Base-by-base conservation (phyloP, 352 stramenopile species). In the Pythium utonaiense region DNA sequence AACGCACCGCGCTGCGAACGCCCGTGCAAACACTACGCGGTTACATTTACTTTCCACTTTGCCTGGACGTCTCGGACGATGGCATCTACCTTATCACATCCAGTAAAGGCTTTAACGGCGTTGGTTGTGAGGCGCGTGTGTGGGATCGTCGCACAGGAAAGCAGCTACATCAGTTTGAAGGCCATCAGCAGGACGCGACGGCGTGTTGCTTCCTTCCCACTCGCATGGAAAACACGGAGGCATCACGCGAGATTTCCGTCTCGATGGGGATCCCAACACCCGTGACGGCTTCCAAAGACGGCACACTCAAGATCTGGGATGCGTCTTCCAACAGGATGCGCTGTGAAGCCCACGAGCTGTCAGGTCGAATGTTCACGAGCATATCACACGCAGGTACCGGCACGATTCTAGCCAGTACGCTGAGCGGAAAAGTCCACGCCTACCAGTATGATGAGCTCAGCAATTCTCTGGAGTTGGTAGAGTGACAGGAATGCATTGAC, bases 41-140 rank as follows among this genome's bases (percentile, higher is more conserved):
- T 27, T 93, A 88, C 60, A 69, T 93, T 24, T 91, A 95, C 68
- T 94, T 94, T 54, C 79, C 86, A 0, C 64, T 93, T 14, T 76
- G 79, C 22, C 69, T 95, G 55, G 78, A 84, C 19, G 57, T 83
- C 19, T 76, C 77, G 0, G 4, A 52, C 12, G 77, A 89, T 25
- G 75, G 63, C 3, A 71, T 71, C 4, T 89, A 91, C 56, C 21
- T 95, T 10, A 47, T 93, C 28, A 94, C 86, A 3, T 91, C 83
- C 3, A 95, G 86, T 58, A 95, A 94, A 63, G 86, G 86, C 0
- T 93, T 93, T 57, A 95, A 88, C 45, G 80, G 84, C 10, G 78
- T 95, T 24, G 86, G 86, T 2, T 81, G 75, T 24, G 86, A 94
- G 50, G 71, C 80, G 17, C 75, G 84, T 55, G 72, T 95, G 3